phyloP scores from a whole-genome alignment of 2,329 filamentous ascomycete genomes.

The Penicillium corylophilum region DNA sequence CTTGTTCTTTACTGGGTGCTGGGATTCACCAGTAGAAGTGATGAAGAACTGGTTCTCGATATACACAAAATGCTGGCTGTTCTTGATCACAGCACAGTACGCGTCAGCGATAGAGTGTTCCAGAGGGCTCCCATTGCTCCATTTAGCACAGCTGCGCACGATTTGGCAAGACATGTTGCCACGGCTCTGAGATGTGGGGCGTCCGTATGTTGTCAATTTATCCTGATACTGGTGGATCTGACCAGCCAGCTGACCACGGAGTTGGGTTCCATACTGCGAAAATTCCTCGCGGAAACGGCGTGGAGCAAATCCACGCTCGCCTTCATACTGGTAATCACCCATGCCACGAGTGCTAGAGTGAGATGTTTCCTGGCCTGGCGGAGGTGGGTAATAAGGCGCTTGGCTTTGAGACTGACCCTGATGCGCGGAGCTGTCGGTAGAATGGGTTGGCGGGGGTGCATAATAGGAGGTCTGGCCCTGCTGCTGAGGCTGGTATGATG shows the following conservation, averaged over 20 bases:
- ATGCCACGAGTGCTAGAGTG: slow-evolving; percentile 35
- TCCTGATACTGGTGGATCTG: slow-evolving; percentile 48
- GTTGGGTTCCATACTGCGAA: slow-evolving; percentile 36
- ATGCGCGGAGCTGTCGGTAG: slow-evolving; percentile 5
- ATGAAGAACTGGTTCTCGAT: slow-evolving; percentile 99
- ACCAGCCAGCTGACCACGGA: slow-evolving; percentile 42
- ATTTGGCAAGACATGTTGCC: slow-evolving; percentile 43
- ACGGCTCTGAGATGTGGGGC: slow-evolving; percentile 23
- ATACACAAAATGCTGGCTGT: slow-evolving; percentile 89
- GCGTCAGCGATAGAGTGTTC: slow-evolving; percentile 85
- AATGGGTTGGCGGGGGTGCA: slow-evolving; percentile 6
- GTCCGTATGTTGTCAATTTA: slow-evolving; percentile 28
- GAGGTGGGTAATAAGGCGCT: slow-evolving; percentile 44
- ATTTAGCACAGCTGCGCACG: slow-evolving; percentile 83
- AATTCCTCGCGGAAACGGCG: slow-evolving; percentile 40
- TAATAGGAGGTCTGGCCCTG: slow-evolving; percentile 9
- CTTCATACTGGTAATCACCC: slow-evolving; percentile 37
- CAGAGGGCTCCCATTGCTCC: slow-evolving; percentile 86
- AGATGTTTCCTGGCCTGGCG: slow-evolving; percentile 33
- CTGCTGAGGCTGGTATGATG: slow-evolving; percentile 16
- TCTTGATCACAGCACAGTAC: slow-evolving; percentile 78
- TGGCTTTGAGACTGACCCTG: slow-evolving; percentile 22
- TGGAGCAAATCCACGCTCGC: slow-evolving; percentile 36
- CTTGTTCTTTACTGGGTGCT: slow-evolving; percentile 81
- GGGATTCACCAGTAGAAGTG: slow-evolving; percentile 82